A percentile compares a stretch with the other conserved stretches of the same genome.
These are phyloP conservation scores for Sparassis latifolia DNA, from an alignment of 1,284 basidiomycete species.

Conservation along the genomic window DNA sequence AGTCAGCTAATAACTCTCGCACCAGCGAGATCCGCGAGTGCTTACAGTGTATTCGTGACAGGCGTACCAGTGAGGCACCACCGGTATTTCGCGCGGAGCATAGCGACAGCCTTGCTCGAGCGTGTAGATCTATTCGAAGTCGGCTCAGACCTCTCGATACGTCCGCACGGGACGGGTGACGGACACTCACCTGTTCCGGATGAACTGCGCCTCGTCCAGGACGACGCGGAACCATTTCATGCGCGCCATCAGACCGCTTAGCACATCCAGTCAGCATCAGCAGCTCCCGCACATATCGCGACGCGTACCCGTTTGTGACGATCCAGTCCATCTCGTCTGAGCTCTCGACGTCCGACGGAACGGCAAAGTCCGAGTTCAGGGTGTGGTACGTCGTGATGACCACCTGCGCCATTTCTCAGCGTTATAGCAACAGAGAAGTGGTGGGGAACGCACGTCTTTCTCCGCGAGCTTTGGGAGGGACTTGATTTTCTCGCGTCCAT, in stretches of 20 bases:
- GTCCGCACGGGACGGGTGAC: too few relatives aligned
- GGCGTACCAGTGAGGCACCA: constrained; percentile 59
- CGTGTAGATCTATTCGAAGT: too few relatives aligned
- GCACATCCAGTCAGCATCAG: constrained; percentile 37
- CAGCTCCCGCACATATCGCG: constrained; percentile 28
- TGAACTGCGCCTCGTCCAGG: constrained; percentile 64
- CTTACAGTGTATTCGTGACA: too few relatives aligned
- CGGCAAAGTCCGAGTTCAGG: constrained; percentile 8
- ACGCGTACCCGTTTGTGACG: constrained; percentile 6
- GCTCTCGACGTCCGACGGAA: neutral
- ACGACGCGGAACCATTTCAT: constrained; percentile 53
- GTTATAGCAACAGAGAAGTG: neutral
- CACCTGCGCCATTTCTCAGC: constrained; percentile 36
- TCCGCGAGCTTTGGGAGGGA: too few relatives aligned
- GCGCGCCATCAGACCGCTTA: constrained; percentile 19
- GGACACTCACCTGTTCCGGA: constrained; percentile 44
- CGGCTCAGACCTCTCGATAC: too few relatives aligned
- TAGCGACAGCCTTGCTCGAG: constrained; percentile 32
- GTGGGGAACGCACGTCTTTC: neutral
- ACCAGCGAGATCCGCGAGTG: too few relatives aligned
- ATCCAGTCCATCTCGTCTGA: constrained; percentile 32
- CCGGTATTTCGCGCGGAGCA: constrained; percentile 48
- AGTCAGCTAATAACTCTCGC: too few relatives aligned
- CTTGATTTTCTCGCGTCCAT: constrained; percentile 27
- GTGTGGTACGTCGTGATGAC: constrained; percentile 51